Evolutionary conservation across 257 asterid species (phyloP).

Genomic region (Petrea volubilis): DNA sequence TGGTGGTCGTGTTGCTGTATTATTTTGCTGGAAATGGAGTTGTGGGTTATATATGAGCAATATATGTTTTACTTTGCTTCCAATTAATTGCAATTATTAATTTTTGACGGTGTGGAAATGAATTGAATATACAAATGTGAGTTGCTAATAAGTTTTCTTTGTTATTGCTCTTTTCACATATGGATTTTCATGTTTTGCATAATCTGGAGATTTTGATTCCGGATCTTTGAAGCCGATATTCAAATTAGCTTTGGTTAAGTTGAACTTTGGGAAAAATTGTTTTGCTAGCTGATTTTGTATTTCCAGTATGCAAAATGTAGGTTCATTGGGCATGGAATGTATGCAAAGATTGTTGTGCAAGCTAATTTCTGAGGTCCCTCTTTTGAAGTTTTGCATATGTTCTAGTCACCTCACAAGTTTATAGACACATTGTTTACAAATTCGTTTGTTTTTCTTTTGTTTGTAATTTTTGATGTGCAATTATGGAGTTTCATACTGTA

Average conservation of each 20-base stretch:
- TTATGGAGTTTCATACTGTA: neutral
- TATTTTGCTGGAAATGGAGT: neutral
- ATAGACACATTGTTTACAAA: neutral
- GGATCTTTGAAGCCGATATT: too few relatives aligned
- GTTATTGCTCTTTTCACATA: neutral
- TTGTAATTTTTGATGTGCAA: neutral
- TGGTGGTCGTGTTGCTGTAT: neutral
- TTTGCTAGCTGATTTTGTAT: too few relatives aligned
- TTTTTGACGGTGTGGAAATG: neutral
- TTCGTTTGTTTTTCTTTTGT: too few relatives aligned
- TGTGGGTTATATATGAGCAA: neutral
- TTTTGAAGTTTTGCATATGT: neutral
- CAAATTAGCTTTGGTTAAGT: too few relatives aligned
- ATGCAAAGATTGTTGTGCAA: neutral
- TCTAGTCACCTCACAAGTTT: neutral
- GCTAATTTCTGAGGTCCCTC: neutral
- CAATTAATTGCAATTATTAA: neutral
- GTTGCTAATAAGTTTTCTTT: neutral
- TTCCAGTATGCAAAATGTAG: neutral
- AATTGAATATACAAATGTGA: neutral
- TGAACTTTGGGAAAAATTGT: too few relatives aligned
- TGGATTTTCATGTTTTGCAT: neutral
- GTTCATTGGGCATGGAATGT: neutral
- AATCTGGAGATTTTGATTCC: neutral
- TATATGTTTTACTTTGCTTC: neutral